phyloP scores from a whole-genome alignment of 2,329 filamentous ascomycete species.

The Paecilomyces formosus region DNA sequence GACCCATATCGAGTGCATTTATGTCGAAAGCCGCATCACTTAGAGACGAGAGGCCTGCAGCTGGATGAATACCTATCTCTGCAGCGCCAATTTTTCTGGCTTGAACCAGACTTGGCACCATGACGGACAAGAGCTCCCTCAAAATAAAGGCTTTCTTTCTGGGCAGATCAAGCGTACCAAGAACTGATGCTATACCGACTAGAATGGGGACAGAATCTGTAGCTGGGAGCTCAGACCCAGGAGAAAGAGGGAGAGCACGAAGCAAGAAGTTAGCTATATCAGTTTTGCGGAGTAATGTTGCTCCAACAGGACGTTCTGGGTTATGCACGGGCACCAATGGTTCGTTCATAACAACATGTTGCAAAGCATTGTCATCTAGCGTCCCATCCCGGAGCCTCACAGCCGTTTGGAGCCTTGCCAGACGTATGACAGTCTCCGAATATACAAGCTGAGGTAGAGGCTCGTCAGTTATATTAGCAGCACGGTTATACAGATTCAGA shows the following conservation, averaged over 20 bases:
- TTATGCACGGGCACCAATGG: constrained; percentile 29
- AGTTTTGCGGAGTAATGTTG: constrained; percentile 46
- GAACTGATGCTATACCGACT: constrained; percentile 78
- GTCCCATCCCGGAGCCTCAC: constrained; percentile 44
- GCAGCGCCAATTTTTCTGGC: constrained; percentile 87
- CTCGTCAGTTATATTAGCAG: constrained; percentile 45
- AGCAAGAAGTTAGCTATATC: constrained; percentile 60
- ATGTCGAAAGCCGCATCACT: constrained; percentile 45
- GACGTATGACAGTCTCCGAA: constrained; percentile 50
- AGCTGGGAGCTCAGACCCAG: constrained; percentile 56
- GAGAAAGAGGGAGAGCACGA: constrained; percentile 61
- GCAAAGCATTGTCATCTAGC: constrained; percentile 44
- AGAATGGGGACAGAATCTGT: constrained; percentile 73
- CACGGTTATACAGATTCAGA: constrained; percentile 48
- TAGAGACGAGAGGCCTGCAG: constrained; percentile 72
- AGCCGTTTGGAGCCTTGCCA: constrained; percentile 46
- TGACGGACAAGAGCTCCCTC: constrained; percentile 72
- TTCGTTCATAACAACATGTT: constrained; percentile 52
- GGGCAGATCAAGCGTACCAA: constrained; percentile 69
- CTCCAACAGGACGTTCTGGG: constrained; percentile 27
- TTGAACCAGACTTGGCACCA: constrained; percentile 80
- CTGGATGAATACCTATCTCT: constrained; percentile 93
- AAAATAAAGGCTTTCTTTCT: constrained; percentile 89
- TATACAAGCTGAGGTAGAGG: constrained; percentile 47
- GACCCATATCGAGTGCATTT: constrained; percentile 34